These are phyloP conservation scores for Blastocystis sp. DNA, from an alignment of 352 stramenopile genomes.

Conservation along the genomic window DNA sequence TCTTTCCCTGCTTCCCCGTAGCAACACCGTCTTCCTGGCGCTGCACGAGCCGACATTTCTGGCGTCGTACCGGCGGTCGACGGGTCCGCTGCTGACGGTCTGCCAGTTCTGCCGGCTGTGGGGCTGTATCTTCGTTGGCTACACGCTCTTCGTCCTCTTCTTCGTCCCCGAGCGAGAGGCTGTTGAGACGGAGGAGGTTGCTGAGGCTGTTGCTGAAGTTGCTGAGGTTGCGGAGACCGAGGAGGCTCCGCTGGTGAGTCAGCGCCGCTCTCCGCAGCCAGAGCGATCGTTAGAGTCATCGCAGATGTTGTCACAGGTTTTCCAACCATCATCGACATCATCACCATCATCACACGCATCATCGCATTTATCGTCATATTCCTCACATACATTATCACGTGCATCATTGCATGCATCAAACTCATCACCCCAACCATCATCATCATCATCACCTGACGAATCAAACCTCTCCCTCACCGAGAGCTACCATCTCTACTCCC, in stretches of 20 bases:
- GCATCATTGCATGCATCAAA: no score
- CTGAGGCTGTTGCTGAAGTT: no score
- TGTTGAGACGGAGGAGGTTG: conserved; percentile 61
- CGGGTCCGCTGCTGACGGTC: conserved; percentile 65
- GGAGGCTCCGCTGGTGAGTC: background rate
- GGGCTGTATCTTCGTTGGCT: conserved; percentile 75
- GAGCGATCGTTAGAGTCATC: no score
- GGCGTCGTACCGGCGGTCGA: conserved; percentile 68
- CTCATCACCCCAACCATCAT: no score
- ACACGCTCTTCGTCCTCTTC: conserved; percentile 71
- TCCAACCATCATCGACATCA: no score
- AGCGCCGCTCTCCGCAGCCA: conserved; percentile 10
- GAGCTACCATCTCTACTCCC: conserved; percentile 23
- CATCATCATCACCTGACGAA: background rate
- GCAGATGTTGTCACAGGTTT: no score
- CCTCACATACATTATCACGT: no score
- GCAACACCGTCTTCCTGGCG: conserved; percentile 71
- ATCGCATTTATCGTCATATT: no score
- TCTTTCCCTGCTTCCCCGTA: background rate
- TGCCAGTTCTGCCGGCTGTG: conserved; percentile 75
- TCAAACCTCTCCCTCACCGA: background rate
- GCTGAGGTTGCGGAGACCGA: background rate
- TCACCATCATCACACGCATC: no score
- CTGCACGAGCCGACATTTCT: conserved; percentile 72
- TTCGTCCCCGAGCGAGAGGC: conserved; percentile 63